Base-by-base conservation (phyloP, 768 basidiomycete species). In the Calvatia gigantea region DNA sequence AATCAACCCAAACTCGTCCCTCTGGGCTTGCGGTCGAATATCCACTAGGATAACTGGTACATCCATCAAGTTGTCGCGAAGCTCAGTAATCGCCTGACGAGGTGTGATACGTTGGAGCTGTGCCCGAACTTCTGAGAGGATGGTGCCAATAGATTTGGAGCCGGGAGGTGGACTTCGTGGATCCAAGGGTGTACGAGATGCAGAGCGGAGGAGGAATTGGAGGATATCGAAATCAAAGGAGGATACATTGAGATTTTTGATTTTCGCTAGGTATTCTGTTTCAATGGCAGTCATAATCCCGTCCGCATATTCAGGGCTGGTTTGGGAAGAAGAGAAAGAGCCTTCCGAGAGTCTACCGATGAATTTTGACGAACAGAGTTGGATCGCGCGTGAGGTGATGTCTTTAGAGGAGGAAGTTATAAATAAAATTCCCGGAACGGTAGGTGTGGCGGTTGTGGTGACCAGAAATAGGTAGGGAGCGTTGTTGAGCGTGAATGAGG, bases 31-130 rank as follows among this genome's bases (percentile, higher is more conserved):
- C 0, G 88, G 80, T 6, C 90, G 83, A 49, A 91, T 90, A 66
- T 91, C 90, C 6, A 92, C 89, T 38, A 92, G 74, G 52, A 91
- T 79, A 1, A 83, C 85, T 1, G 89, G 87, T 37, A 81, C 82
- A 3, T 72, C 75, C 35, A 79, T 73, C 25, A 75, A 69, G 4
- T 76, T 71, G 37, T 80, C 78, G 28, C 76, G 75, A 5, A 90
- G 75, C 61, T 87, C 83, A 1, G 76, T 75, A 64, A 77, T 81
- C 0, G 89, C 88, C 60, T 86, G 75, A 15, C 62, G 65, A 0
- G 87, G 79, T 0, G 79, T 78, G 51, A 91, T 68, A 5, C 90
- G 79, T 56, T 88, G 80, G 2, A 91, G 74, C 29, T 80, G 79
- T 0, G 86, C 77, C 3, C 89, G 82, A 0, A 84, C 82, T 15